Conservation (phyloP, 148 eudicot genomes). For the Cornus kousa region DNA sequence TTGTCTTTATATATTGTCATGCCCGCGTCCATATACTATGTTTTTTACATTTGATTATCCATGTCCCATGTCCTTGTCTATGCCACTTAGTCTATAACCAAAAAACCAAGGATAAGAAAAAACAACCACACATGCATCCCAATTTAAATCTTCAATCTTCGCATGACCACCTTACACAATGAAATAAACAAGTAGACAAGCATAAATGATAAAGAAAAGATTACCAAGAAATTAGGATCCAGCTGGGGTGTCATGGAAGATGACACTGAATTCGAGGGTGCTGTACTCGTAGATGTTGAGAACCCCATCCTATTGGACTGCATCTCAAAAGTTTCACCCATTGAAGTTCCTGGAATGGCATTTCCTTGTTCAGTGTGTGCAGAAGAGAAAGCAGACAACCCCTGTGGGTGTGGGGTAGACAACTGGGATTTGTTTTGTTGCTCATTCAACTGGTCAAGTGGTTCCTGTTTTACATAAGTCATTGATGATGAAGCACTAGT, state of each 20-base stretch:
- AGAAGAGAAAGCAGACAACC: slow-evolving; percentile 35
- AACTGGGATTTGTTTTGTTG: slow-evolving; percentile 42
- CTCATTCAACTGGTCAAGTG: slow-evolving; percentile 53
- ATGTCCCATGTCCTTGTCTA: no score
- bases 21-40: no score
- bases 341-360: slow-evolving; percentile 36
- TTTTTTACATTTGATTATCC: no score
- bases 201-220: background rate
- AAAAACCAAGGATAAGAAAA: no score
- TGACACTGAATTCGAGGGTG: slow-evolving; percentile 29
- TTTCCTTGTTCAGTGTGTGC: slow-evolving; percentile 47
- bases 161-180: background rate
- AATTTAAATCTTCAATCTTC: background rate
- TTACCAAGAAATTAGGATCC: slow-evolving; percentile 52
- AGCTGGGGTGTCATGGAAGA: slow-evolving; percentile 31
- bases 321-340: slow-evolving; percentile 51
- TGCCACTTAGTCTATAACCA: no score
- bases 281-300: slow-evolving; percentile 30
- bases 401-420: slow-evolving; percentile 42
- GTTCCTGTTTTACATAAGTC: slow-evolving; percentile 67
- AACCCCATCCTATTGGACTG: slow-evolving; percentile 48
- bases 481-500: slow-evolving; percentile 38
- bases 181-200: background rate
- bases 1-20: no score
- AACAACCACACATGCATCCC: slow-evolving; percentile 29